These are phyloP conservation scores for Suhomyces atakaporum DNA, from an alignment of 1,139 yeast genomes.

Conservation along the genomic window DNA sequence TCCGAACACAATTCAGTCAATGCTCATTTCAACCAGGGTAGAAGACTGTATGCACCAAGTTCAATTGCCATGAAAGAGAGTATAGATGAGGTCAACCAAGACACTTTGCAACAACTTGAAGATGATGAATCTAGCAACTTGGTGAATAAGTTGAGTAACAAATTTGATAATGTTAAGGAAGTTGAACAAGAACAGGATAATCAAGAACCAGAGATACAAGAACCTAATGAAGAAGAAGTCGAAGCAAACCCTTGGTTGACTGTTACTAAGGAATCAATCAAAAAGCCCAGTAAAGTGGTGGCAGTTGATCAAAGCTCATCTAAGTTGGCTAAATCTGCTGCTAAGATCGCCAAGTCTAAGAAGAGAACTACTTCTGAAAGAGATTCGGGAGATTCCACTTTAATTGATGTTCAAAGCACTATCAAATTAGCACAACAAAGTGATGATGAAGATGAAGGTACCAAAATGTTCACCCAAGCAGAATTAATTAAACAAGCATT, in stretches of 20 bases:
- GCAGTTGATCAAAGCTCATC: conserved; percentile 62
- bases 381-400: conserved; percentile 31
- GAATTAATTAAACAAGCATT: conserved; percentile 88
- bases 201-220: conserved; percentile 6
- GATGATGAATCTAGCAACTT: conserved; percentile 57
- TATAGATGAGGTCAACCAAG: conserved; percentile 42
- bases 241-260: conserved; percentile 74
- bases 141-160: conserved; percentile 38
- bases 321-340: conserved; percentile 52
- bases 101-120: conserved; percentile 50
- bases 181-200: conserved; percentile 12
- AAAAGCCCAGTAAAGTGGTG: conserved; percentile 55
- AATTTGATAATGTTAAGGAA: conserved; percentile 19
- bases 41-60: conserved; percentile 80
- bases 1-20: conserved; percentile 38
- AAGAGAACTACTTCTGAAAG: conserved; percentile 36
- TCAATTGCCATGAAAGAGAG: conserved; percentile 49
- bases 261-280: conserved; percentile 34
- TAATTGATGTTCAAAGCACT: conserved; percentile 53
- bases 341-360: conserved; percentile 52
- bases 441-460: conserved; percentile 39
- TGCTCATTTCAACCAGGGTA: conserved; percentile 66
- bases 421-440: conserved; percentile 34
- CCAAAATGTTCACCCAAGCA: conserved; percentile 66
- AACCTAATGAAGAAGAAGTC: conserved; percentile 21